Evolutionary conservation across 2,329 filamentous ascomycete genomes (phyloP), one percentile per base, ranked within the genome.

Genomic region (Neurospora crassa): DNA sequence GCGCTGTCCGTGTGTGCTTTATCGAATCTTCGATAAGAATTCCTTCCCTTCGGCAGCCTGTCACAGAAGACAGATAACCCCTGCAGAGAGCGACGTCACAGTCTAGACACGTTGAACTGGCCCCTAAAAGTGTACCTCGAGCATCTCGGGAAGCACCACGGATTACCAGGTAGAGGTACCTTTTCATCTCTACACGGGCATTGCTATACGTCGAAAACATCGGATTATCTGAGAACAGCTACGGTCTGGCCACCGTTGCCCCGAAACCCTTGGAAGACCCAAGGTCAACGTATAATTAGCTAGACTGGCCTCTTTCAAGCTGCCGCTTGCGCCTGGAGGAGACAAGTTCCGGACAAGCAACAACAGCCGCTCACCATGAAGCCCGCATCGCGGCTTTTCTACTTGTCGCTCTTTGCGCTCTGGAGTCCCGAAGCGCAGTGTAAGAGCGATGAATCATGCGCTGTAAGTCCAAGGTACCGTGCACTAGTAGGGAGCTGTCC

Each of bases 351-450:
- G 24, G 24, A 59, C n/a, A 29, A 40, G 53, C 59, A 68, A 42
- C 34, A 12, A 37, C 53, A 59, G 47, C 29, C 29, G 29, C 68
- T 20, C 45, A 76, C 72, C 74, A 88, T 88, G 86, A 86, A 82
- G 78, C 80, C 85, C 75, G 86, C 85, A 47, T 82, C 83, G 74
- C 84, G 83, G 75, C 80, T 87, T 69, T 88, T 89, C 76, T 88
- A 84, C 77, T 82, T 89, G 73, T 84, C 84, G 41, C 78, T 88
- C 72, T 87, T 89, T 79, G 81, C 86, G 72, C 84, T 88, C 72
- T 88, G 84, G 85, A 82, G 82, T 43, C 77, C 83, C 63, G 80
- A 83, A 63, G 83, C 81, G 34, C 81, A 80, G 75, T 88, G 87
- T 78, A 79, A 82, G 74, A 79, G 74, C 70, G 53, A 63, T 5